Percentiles rank a stretch among this genome's conserved stretches.
These are phyloP conservation scores for Plasmodium coatneyi DNA, from an alignment of 169 alveolate genomes.

Conservation along the genomic window DNA sequence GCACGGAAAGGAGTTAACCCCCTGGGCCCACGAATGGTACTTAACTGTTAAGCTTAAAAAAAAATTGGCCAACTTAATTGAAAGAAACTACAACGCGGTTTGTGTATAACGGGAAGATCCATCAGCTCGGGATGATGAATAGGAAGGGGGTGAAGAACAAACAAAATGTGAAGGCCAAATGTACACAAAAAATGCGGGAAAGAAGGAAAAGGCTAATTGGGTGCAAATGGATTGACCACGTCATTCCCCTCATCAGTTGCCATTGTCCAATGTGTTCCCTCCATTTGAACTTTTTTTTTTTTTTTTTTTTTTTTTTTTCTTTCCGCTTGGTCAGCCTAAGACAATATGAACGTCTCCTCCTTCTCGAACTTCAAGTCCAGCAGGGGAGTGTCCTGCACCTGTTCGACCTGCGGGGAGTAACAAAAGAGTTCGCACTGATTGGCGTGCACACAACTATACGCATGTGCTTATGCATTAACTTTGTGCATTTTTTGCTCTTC, in stretches of 20 bases:
- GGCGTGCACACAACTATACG: neutral
- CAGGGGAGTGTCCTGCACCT: slow-evolving; percentile 41
- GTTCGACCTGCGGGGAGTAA: slow-evolving; percentile 15
- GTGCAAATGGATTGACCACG: neutral
- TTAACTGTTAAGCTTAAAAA: neutral
- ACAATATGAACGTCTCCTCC: slow-evolving; percentile 57
- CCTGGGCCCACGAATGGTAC: neutral
- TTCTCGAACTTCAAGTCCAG: slow-evolving; percentile 58
- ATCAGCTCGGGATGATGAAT: neutral
- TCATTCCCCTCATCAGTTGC: neutral
- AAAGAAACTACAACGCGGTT: neutral
- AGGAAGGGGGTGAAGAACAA: neutral
- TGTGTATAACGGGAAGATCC: neutral
- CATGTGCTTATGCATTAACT: neutral
- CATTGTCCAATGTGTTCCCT: neutral
- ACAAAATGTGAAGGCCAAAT: neutral
- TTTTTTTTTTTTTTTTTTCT: neutral
- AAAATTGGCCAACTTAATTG: neutral
- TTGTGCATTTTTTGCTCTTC: neutral
- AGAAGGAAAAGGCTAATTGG: neutral
- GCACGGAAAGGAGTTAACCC: neutral
- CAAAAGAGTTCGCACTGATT: neutral
- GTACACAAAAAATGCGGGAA: neutral
- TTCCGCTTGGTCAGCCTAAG: neutral
- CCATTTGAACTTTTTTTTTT: neutral